A percentile compares a stretch with the other conserved stretches of the same genome.
These are phyloP conservation scores for Gossypium raimondii DNA, from an alignment of 345 rosid species.

Conservation along the genomic window DNA sequence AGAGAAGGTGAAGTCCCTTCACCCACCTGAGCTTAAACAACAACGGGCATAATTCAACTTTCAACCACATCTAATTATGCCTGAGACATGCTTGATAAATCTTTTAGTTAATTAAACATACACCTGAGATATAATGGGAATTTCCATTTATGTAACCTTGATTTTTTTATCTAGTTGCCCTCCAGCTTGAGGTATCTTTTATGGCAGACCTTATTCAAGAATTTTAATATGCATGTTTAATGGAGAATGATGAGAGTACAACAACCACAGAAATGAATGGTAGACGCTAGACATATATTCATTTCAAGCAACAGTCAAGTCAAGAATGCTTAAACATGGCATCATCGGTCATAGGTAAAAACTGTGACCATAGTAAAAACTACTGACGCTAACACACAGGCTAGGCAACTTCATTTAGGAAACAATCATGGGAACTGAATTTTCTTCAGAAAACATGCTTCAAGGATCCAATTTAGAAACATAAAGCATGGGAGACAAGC, in stretches of 20 bases:
- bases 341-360: background rate
- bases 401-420: background rate
- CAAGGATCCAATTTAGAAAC: background rate
- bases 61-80: background rate
- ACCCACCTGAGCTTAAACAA: background rate
- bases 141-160: slow-evolving; percentile 6
- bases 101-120: background rate
- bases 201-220: background rate
- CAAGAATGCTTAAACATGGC: background rate
- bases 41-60: background rate
- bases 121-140: background rate
- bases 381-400: background rate
- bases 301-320: background rate
- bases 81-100: background rate
- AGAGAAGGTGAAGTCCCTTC: background rate
- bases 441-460: background rate
- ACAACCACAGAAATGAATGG: background rate
- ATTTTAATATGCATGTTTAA: background rate
- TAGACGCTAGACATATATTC: background rate
- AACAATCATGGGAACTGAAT: background rate
- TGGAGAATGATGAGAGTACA: background rate
- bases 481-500: background rate
- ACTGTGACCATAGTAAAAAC: background rate
- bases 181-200: background rate
- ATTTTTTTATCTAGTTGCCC: background rate